Percentiles rank a stretch among this genome's conserved stretches.
Evolutionary conservation across 2,329 filamentous ascomycete species (phyloP).

Genomic region (Ophioceras dolichostomum): DNA sequence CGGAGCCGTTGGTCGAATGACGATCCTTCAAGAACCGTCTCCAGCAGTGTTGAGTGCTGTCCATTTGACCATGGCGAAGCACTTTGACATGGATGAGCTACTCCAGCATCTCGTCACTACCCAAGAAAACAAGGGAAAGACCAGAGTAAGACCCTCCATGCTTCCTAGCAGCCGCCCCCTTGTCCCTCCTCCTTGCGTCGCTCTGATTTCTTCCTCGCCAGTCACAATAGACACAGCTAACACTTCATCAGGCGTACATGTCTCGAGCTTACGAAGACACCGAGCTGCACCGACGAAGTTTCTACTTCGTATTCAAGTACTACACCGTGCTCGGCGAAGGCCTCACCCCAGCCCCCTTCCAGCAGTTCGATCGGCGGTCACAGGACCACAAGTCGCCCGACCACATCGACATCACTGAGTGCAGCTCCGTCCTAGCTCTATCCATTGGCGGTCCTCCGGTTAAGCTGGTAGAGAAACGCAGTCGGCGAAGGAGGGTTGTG

Average conservation of each 20-base stretch:
- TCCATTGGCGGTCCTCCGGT: conserved; percentile 39
- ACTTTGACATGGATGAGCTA: conserved; percentile 52
- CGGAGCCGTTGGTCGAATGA: conserved; percentile 42
- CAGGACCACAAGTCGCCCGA: conserved; percentile 23
- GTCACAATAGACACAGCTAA: background rate
- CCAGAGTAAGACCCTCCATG: conserved; percentile 12
- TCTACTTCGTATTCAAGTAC: conserved; percentile 54
- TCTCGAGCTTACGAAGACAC: conserved; percentile 33
- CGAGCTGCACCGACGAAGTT: conserved; percentile 37
- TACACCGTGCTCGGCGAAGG: conserved; percentile 47
- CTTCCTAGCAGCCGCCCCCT: too few species aligned
- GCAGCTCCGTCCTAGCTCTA: conserved; percentile 45
- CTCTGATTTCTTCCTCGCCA: too few species aligned
- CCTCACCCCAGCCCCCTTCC: conserved; percentile 46
- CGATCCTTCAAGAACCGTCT: conserved; percentile 47
- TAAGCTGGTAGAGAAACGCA: conserved; percentile 33
- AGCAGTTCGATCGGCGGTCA: conserved; percentile 37
- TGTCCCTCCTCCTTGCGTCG: too few species aligned
- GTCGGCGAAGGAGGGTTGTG: conserved; percentile 29
- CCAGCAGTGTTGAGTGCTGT: conserved; percentile 46
- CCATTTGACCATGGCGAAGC: conserved; percentile 41
- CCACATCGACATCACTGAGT: conserved; percentile 48
- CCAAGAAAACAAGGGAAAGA: conserved; percentile 27
- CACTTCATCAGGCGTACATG: conserved; percentile 25
- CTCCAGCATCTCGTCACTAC: conserved; percentile 40